Percentiles rank a stretch among this genome's conserved stretches.
These are phyloP conservation scores for Mycena polygramma DNA, from an alignment of 768 basidiomycete genomes.

Conservation along the genomic window DNA sequence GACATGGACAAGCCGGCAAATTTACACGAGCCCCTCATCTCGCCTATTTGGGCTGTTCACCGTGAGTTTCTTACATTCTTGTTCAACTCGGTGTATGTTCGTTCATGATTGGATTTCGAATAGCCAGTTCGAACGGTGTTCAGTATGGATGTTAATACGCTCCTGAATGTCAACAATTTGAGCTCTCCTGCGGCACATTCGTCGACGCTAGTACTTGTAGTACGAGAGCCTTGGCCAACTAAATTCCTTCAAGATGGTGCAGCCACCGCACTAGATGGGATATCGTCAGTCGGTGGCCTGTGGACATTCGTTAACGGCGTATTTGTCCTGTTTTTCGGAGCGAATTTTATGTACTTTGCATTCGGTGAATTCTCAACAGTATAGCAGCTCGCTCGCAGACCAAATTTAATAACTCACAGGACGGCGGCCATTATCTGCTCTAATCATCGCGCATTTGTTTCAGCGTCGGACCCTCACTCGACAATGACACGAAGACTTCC, in stretches of 20 bases:
- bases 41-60: no score
- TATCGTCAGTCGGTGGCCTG: not conserved
- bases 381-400: not conserved
- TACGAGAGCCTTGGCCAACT: no score
- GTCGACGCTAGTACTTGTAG: no score
- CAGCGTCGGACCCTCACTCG: not conserved
- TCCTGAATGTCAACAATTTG: no score
- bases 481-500: conserved; percentile 6
- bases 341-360: not conserved
- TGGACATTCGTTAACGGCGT: not conserved
- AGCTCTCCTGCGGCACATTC: no score
- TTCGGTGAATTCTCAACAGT: not conserved
- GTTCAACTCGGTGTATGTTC: no score
- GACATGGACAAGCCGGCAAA: not conserved
- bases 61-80: not conserved
- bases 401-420: not conserved
- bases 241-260: no score
- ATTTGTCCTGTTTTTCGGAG: conserved; percentile 1
- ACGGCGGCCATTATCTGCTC: not conserved
- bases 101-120: no score
- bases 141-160: no score
- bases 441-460: not conserved
- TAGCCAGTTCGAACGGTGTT: no score
- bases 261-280: not conserved
- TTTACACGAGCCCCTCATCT: not conserved